A percentile compares a stretch with the other conserved stretches of the same genome.
Evolutionary conservation across 352 stramenopile species (phyloP).

Genomic region (Pythium guiyangense): DNA sequence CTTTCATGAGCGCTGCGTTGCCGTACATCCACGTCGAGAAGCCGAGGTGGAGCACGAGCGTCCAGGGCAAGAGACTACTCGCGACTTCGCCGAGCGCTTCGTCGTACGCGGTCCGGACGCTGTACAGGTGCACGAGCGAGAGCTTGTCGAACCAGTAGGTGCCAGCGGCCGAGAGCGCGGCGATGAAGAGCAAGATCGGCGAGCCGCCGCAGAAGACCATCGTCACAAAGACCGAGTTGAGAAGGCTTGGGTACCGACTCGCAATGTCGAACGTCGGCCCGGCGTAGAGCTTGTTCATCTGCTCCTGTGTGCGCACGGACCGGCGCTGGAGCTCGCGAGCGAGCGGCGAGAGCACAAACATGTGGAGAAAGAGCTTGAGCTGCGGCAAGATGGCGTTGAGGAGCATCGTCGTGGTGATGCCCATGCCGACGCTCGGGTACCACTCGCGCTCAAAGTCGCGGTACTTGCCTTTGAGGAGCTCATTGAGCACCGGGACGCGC

Average conservation of each 20-base stretch:
- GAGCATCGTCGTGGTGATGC: conserved; percentile 84
- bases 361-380: conserved; percentile 43
- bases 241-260: conserved; percentile 74
- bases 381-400: conserved; percentile 76
- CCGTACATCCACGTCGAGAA: conserved; percentile 86
- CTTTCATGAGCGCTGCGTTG: conserved; percentile 62
- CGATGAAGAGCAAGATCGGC: conserved; percentile 76
- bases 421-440: conserved; percentile 83
- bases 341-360: conserved; percentile 55
- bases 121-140: conserved; percentile 67
- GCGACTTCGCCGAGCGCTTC: conserved; percentile 64
- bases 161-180: conserved; percentile 41
- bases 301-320: conserved; percentile 55
- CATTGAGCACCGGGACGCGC: conserved; percentile 33
- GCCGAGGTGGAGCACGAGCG: conserved; percentile 58
- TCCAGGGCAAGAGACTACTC: conserved; percentile 58
- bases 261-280: conserved; percentile 71
- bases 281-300: conserved; percentile 78
- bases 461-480: conserved; percentile 77
- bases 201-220: conserved; percentile 79
- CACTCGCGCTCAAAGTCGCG: conserved; percentile 80
- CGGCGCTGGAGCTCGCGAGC: conserved; percentile 29
- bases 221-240: conserved; percentile 84
- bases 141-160: conserved; percentile 86
- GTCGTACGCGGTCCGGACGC: conserved; percentile 76